Evolutionary conservation across 73 alveolate species (phyloP).

Genomic region (Blepharisma japonicum): DNA sequence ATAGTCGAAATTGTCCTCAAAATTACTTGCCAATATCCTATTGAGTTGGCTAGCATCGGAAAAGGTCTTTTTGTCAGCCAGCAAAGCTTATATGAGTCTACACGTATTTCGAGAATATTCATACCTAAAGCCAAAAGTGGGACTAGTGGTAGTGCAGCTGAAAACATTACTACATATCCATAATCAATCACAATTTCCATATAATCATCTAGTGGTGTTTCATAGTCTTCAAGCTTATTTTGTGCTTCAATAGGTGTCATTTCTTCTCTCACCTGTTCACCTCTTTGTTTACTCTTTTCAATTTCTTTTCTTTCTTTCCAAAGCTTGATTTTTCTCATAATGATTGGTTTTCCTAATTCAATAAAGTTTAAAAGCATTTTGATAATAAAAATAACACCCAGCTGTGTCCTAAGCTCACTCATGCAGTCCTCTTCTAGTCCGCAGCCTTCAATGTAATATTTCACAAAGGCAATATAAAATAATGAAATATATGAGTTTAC

Average conservation of each 20-base stretch:
- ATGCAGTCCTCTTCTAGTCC: not conserved
- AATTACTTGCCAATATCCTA: constrained; percentile 24
- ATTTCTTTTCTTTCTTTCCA: not conserved
- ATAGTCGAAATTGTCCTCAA: not conserved
- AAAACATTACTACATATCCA: constrained; percentile 30
- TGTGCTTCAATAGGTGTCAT: not conserved
- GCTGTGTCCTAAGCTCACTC: not conserved
- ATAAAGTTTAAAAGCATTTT: constrained; percentile 2
- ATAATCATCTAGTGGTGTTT: constrained; percentile 28
- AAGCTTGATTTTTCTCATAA: not conserved
- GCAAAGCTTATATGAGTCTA: constrained; percentile 21
- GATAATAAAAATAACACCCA: constrained; percentile 19
- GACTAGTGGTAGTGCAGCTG: constrained; percentile 21
- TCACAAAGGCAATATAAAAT: constrained; percentile 44
- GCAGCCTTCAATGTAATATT: constrained; percentile 28
- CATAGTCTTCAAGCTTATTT: constrained; percentile 22
- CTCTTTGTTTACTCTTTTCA: not conserved
- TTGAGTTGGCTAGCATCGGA: constrained; percentile 24
- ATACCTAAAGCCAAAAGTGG: not conserved
- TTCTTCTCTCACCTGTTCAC: not conserved
- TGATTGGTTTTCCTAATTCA: constrained; percentile 19
- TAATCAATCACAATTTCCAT: constrained; percentile 30
- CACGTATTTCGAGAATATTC: constrained; percentile 15
- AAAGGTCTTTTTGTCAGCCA: constrained; percentile 24
- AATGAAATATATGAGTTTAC: constrained; percentile 43